Base-by-base conservation (phyloP, 2,329 filamentous ascomycete genomes). In the Botrytis tulipae region DNA sequence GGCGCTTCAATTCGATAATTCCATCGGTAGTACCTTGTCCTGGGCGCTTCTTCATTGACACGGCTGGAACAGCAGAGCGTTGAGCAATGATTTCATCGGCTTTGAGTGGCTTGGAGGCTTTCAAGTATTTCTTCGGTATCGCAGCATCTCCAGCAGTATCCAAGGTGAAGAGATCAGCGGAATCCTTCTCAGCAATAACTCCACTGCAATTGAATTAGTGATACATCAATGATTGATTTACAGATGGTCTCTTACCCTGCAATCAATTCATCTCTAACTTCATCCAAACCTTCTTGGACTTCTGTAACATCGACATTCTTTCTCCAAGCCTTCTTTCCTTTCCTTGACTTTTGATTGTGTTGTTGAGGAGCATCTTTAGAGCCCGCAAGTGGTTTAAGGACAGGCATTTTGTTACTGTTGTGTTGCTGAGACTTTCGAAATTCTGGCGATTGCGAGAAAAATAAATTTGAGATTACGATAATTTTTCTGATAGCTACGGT, bases 281-380 rank as follows among this genome's bases (percentile, higher is more conserved):
- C 88, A 76, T 94, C 91, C 48, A 99, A 88, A 75, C 96, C 96
- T 71, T 92, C 85, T 79, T 95, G 88, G 40, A 99, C 89, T 76
- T 97, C 91, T 42, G 93, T 92, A 75, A 98, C 89, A 83, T 99
- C 94, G 83, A 99, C 94, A 84, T 99, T 97, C 83, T 98, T 99
- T 81, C 96, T 89, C 96, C 96, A 99, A 46, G 96, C 95, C 85
- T 97, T 98, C 84, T 98, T 98, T 79, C 97, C 96, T 83, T 99
- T 99, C 81, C 96, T 89, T 8, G 95, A 98, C 40, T 94, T 90
- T 83, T 99, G 96, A 76, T 89, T 94, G 84, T 92, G 90, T 78
- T 97, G 93, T 76, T 91, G 90, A 18, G 94, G 95, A 29, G 93
- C 92, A 51, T 86, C 83, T 20, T 84, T 83, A 51, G 87, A 83